Evolutionary conservation across 2,329 filamentous ascomycete species (phyloP).

Genomic region (Arachnomyces sp.): DNA sequence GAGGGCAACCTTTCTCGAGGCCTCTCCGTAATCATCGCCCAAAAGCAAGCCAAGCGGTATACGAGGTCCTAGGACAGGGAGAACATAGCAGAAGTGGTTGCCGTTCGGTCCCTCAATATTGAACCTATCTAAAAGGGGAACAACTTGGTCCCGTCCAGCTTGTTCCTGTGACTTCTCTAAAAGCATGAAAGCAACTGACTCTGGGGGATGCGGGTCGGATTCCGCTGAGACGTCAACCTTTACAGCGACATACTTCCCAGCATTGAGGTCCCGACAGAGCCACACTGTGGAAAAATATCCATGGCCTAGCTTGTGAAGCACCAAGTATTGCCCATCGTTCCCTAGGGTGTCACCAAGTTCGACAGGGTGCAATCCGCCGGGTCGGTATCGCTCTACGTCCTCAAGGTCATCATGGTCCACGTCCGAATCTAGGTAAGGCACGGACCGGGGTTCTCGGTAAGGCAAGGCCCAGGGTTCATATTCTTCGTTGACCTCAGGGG

Average conservation of each 20-base stretch:
- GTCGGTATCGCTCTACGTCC: no score
- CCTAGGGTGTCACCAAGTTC: no score
- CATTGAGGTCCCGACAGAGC: slow-evolving; percentile 23
- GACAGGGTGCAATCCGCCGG: no score
- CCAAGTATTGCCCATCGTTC: slow-evolving; percentile 7
- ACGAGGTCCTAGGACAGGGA: slow-evolving; percentile 34
- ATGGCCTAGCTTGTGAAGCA: slow-evolving; percentile 31
- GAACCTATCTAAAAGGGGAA: slow-evolving; percentile 27
- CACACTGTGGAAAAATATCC: slow-evolving; percentile 31
- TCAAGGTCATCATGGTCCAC: no score
- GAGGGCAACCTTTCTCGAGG: slow-evolving; percentile 37
- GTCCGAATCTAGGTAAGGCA: no score
- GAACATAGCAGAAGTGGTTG: slow-evolving; percentile 37
- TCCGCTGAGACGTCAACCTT: slow-evolving; percentile 16
- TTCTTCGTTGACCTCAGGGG: no score
- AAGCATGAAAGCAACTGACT: no score
- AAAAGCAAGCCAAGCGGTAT: slow-evolving; percentile 28
- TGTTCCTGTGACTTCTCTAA: slow-evolving; percentile 3
- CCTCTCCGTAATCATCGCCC: slow-evolving; percentile 30
- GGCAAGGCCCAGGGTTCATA: no score
- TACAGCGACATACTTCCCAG: slow-evolving; percentile 19
- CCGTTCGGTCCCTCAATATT: slow-evolving; percentile 37
- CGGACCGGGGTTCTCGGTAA: no score
- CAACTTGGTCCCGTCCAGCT: slow-evolving; percentile 12
- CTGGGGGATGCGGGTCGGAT: no score